phyloP scores from a whole-genome alignment of 805 yeast genomes.

The Suhomyces prunicola region DNA sequence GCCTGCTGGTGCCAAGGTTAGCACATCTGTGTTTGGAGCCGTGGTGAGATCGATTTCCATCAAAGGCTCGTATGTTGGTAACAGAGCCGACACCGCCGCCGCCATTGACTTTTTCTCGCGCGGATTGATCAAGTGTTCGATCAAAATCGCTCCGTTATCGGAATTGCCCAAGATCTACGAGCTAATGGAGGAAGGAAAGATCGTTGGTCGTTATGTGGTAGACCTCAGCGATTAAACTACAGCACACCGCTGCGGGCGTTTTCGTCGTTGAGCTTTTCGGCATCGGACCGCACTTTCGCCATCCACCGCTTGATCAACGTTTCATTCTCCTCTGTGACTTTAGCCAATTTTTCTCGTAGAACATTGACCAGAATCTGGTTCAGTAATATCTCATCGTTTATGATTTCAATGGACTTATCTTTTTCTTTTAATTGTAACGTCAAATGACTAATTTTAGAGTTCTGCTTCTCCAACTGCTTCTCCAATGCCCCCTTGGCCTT shows the following conservation, averaged over 20 bases:
- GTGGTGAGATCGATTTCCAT: slow-evolving; percentile 39
- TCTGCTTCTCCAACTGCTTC: slow-evolving; percentile 15
- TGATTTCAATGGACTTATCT: slow-evolving; percentile 52
- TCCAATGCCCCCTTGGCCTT: slow-evolving; percentile 13
- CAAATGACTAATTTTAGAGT: slow-evolving; percentile 19
- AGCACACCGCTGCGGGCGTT: slow-evolving; percentile 16
- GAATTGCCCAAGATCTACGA: slow-evolving; percentile 39
- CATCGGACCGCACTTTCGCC: slow-evolving; percentile 48
- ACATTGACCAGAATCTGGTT: slow-evolving; percentile 56
- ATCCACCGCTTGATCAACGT: slow-evolving; percentile 46
- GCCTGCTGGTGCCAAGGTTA: slow-evolving; percentile 44
- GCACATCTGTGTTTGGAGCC: slow-evolving; percentile 38
- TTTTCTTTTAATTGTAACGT: slow-evolving; percentile 39
- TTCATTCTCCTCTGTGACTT: slow-evolving; percentile 48
- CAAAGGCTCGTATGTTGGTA: slow-evolving; percentile 44
- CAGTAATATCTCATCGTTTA: slow-evolving; percentile 67
- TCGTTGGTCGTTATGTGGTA: slow-evolving; percentile 44
- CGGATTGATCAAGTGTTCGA: slow-evolving; percentile 42
- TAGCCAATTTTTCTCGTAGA: slow-evolving; percentile 31
- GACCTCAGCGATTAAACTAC: slow-evolving; percentile 34
- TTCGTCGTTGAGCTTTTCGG: slow-evolving; percentile 54
- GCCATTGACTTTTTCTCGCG: slow-evolving; percentile 44
- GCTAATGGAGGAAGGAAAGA: slow-evolving; percentile 40
- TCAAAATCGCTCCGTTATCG: slow-evolving; percentile 39
- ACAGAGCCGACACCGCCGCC: slow-evolving; percentile 45